Evolutionary conservation across 495 filamentous ascomycete species (phyloP).

Genomic region (Halenospora varia): DNA sequence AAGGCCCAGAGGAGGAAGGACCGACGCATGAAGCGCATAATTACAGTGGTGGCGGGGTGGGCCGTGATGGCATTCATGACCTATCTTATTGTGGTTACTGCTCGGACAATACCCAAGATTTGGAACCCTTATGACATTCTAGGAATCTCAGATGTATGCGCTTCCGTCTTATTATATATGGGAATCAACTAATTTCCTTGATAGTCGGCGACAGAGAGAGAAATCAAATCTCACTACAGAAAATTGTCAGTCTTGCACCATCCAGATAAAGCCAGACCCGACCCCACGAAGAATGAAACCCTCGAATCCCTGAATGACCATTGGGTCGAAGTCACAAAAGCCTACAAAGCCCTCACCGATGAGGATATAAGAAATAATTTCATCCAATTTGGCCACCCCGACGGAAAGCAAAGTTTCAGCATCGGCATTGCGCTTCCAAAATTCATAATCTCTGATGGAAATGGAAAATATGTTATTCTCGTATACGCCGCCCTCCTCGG

Average conservation of each 20-base stretch:
- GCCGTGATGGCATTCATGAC: constrained; percentile 85
- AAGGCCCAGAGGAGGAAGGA: constrained; percentile 87
- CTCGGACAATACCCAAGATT: constrained; percentile 66
- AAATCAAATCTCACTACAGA: constrained; percentile 86
- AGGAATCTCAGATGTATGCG: constrained; percentile 71
- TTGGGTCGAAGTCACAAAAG: constrained; percentile 93
- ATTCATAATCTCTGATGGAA: constrained; percentile 87
- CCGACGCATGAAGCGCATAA: constrained; percentile 79
- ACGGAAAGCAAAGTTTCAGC: constrained; percentile 96
- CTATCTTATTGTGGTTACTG: constrained; percentile 81
- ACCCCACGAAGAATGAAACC: constrained; percentile 85
- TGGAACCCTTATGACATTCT: constrained; percentile 97
- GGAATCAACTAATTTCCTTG: constrained; percentile 18
- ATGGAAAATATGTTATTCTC: constrained; percentile 90
- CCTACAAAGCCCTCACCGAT: constrained; percentile 94
- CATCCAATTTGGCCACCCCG: constrained; percentile 90
- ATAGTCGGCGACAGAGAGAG: constrained; percentile 77
- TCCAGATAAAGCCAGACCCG: constrained; percentile 84
- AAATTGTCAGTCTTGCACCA: constrained; percentile 81
- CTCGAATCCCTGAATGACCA: constrained; percentile 76
- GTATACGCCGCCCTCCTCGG: constrained; percentile 85
- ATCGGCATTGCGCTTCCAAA: constrained; percentile 96
- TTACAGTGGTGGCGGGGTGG: constrained; percentile 74
- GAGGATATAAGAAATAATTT: constrained; percentile 97
- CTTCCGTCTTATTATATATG: neutral